Base-by-base conservation (phyloP, 2,329 filamentous ascomycete species). In the Microcyclospora tardicrescens region DNA sequence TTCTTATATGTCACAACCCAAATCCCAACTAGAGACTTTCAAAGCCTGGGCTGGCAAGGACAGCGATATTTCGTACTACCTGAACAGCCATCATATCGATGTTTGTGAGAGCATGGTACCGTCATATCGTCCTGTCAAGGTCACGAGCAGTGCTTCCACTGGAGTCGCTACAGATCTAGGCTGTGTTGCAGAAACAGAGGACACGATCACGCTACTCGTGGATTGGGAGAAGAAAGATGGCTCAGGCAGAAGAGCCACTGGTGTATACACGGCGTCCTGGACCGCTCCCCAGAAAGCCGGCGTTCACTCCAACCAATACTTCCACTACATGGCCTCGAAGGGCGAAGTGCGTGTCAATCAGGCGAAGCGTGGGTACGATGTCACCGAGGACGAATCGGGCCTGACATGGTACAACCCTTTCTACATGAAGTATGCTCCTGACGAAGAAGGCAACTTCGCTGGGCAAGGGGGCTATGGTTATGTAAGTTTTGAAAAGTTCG, bases 291-390 rank as follows among this genome's bases (percentile, higher is more conserved):
- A 93, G 59, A 83, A 80, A 54, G 87, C 87, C 0, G 87, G 89
- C 36, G 86, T 95, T n/a, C 89, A 95, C 65, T 89, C 81, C 2
- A 93, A 93, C 61, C 87, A 95, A 66, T 91, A 94, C 65, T 95
- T 95, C 69, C 87, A 95, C 64, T 94, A 91, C 66, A 80, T 95
- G 66, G 87, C 76, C 2, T 73, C 75, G 43, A 75, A 79, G 40
- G 87, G 87, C 47, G 87, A 95, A 65, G 77, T 95, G 52, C 77
- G 84, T 43, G 75, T 93, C 53, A 84, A 95, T 66, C 89, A 95
- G 65, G 87, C 86, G 33, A 93, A 93, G 71, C 76, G 87, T 39
- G 87, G 87, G 35, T 95, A 95, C 64, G 86, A 95, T 55, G 81
- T 95, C 10, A 85, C 87, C n/a, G 82, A 86, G 48, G 87, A 95